Evolutionary conservation across 106 monocot genomes (phyloP).

Genomic region (Apostasia shenzhenica): DNA sequence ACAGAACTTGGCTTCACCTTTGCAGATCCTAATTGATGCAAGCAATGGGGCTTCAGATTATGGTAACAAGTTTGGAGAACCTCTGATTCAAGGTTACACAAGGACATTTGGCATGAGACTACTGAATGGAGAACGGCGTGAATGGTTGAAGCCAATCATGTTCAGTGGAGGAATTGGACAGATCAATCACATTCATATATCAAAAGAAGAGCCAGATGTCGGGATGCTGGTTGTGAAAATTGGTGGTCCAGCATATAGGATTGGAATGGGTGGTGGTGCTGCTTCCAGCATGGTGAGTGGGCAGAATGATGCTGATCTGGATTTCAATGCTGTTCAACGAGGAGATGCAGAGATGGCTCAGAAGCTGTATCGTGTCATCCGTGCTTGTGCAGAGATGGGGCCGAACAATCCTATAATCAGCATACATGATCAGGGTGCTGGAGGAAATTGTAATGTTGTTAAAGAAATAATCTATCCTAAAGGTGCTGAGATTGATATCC

Average conservation of each 20-base stretch:
- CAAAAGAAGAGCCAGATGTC: conserved; percentile 72
- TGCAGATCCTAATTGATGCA: conserved; percentile 82
- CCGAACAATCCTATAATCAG: conserved; percentile 81
- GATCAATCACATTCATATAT: conserved; percentile 76
- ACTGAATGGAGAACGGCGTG: conserved; percentile 71
- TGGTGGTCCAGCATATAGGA: conserved; percentile 91
- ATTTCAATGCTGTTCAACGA: conserved; percentile 94
- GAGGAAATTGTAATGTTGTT: conserved; percentile 97
- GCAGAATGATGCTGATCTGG: conserved; percentile 91
- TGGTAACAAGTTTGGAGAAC: conserved; percentile 97
- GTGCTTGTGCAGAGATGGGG: conserved; percentile 93
- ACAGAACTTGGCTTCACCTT: conserved; percentile 67
- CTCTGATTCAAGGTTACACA: conserved; percentile 86
- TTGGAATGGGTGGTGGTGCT: conserved; percentile 98
- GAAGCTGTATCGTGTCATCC: conserved; percentile 82
- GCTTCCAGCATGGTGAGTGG: conserved; percentile 99
- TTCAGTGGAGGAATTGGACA: conserved; percentile 90
- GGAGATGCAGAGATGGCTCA: conserved; percentile 99
- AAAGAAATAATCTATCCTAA: conserved; percentile 98
- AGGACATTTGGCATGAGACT: conserved; percentile 86
- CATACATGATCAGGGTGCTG: conserved; percentile 98
- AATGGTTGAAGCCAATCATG: conserved; percentile 99
- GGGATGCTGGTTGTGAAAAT: conserved; percentile 99
- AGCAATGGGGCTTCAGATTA: conserved; percentile 97
- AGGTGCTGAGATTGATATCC: conserved; percentile 88